Percentiles rank a stretch among this genome's conserved stretches.
phyloP scores from a whole-genome alignment of 2,329 filamentous ascomycete genomes.

The Cordyceps javanica region DNA sequence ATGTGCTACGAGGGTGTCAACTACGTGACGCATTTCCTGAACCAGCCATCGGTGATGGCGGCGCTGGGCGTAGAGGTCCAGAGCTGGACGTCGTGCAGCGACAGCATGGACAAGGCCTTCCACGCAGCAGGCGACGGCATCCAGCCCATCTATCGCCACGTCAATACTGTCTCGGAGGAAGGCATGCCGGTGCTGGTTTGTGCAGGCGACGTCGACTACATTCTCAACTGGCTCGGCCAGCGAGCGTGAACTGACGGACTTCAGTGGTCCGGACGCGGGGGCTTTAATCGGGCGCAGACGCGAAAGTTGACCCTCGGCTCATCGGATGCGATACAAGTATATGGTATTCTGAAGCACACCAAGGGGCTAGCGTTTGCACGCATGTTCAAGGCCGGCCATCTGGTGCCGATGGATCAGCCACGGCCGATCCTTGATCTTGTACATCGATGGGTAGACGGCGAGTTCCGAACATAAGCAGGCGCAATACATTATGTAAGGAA shows the following conservation, averaged over 20 bases:
- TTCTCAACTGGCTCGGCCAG: conserved; percentile 98
- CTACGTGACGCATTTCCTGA: conserved; percentile 83
- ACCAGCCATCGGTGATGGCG: conserved; percentile 73
- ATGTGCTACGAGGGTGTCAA: conserved; percentile 91
- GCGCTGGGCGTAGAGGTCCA: conserved; percentile 86
- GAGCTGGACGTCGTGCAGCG: conserved; percentile 93
- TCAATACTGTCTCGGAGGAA: conserved; percentile 78
- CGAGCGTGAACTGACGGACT: conserved; percentile 90
- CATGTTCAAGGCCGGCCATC: conserved; percentile 86
- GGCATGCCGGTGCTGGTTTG: conserved; percentile 87
- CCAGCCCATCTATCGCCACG: conserved; percentile 90
- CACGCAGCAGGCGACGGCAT: conserved; percentile 97
- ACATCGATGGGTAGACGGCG: conserved; percentile 87
- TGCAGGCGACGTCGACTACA: conserved; percentile 81
- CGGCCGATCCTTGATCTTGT: conserved; percentile 84
- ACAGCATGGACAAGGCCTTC: conserved; percentile 98
- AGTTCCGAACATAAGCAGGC: conserved; percentile 48
- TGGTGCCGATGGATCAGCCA: conserved; percentile 96
- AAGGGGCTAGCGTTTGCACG: conserved; percentile 94
- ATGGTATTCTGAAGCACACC: conserved; percentile 76
- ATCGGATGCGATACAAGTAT: conserved; percentile 31
- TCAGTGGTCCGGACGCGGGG: conserved; percentile 83
- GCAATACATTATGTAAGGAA: background rate
- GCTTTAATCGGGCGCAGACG: conserved; percentile 65
- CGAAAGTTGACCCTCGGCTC: conserved; percentile 51